phyloP scores from a whole-genome alignment of 208 protist genomes.

The Leishmania tarentolae region DNA sequence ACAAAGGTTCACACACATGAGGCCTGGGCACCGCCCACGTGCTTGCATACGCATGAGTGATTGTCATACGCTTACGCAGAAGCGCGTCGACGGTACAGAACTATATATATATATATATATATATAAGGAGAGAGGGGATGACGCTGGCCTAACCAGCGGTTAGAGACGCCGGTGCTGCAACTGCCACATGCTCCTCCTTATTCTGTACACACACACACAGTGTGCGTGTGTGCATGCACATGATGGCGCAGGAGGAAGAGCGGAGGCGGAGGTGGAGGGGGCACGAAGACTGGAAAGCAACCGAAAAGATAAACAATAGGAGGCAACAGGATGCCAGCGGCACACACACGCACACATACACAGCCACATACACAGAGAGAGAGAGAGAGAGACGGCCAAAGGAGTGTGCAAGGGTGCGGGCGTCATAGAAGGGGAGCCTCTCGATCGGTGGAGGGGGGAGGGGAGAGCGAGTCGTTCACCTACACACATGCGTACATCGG shows the following conservation, averaged over 20 bases:
- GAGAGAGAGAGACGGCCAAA: neutral
- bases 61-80: neutral
- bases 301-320: neutral
- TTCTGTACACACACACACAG: neutral
- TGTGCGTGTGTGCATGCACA: neutral
- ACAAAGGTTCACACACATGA: neutral
- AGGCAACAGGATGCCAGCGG: neutral
- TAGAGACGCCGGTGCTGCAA: neutral
- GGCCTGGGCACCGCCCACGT: neutral
- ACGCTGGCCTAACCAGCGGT: neutral
- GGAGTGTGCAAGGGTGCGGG: neutral
- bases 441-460: too few species aligned
- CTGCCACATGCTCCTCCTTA: neutral
- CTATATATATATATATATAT: too few species aligned
- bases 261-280: too few species aligned
- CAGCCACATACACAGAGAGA: neutral
- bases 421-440: neutral
- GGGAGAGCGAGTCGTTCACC: neutral
- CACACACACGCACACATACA: neutral
- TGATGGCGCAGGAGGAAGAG: too few species aligned
- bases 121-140: neutral
- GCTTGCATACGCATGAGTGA: neutral
- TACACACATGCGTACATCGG: neutral
- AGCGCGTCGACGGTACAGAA: neutral
- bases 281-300: too few species aligned